Evolutionary conservation across 2,329 filamentous ascomycete species (phyloP).

Genomic region (Colletotrichum sansevieriae): DNA sequence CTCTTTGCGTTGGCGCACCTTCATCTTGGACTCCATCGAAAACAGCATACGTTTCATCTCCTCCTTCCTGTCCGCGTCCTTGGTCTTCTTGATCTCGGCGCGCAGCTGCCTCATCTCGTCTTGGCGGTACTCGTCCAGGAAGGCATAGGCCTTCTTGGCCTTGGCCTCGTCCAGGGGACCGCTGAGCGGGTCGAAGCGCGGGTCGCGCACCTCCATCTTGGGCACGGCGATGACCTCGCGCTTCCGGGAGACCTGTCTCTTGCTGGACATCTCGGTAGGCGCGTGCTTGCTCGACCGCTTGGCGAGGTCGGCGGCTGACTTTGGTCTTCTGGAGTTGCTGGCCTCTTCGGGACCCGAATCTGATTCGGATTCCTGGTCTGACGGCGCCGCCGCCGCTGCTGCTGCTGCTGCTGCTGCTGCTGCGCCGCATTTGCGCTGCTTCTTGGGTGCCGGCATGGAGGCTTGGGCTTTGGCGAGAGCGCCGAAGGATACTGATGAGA

Average conservation of each 20-base stretch:
- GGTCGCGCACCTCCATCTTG: conserved; percentile 78
- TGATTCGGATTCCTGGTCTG: conserved; percentile 46
- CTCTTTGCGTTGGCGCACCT: conserved; percentile 77
- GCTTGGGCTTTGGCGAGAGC: conserved; percentile 90
- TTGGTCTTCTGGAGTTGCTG: conserved; percentile 46
- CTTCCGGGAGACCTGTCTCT: conserved; percentile 84
- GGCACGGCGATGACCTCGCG: conserved; percentile 77
- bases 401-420: conserved; percentile 43
- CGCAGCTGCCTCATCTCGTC: conserved; percentile 85
- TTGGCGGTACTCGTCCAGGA: conserved; percentile 87
- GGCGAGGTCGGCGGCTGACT: conserved; percentile 50
- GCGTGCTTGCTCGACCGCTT: conserved; percentile 84
- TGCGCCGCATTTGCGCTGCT: conserved; percentile 49
- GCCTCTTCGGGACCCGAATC: conserved; percentile 50
- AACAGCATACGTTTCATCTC: conserved; percentile 79
- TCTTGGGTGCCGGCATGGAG: conserved; percentile 61
- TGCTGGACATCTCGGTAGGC: conserved; percentile 84
- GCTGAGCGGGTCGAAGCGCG: conserved; percentile 82
- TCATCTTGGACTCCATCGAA: conserved; percentile 83
- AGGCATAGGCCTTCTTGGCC: conserved; percentile 82
- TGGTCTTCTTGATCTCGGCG: conserved; percentile 73
- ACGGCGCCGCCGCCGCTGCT: conserved; percentile 43
- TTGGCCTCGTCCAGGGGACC: conserved; percentile 66
- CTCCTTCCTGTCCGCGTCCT: conserved; percentile 75
- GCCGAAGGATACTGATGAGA: conserved; percentile 83